A percentile compares a stretch with the other conserved stretches of the same genome.
These are phyloP conservation scores for Myxozyma monticola DNA, from an alignment of 805 yeast genomes.

Conservation along the genomic window DNA sequence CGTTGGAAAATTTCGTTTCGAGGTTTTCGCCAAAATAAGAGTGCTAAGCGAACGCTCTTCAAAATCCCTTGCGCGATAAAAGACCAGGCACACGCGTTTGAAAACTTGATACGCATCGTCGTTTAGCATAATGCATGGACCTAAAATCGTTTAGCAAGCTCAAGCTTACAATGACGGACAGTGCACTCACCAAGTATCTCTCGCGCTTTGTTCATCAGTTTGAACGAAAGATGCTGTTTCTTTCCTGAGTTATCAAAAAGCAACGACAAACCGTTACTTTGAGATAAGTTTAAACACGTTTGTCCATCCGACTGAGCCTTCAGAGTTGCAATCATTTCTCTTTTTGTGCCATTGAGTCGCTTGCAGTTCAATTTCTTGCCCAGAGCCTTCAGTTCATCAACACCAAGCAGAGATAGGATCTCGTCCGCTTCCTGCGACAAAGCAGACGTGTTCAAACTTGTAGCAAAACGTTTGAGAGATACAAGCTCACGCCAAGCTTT, in stretches of 20 bases:
- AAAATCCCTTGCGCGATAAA: constrained; percentile 16
- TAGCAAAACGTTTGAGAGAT: not conserved
- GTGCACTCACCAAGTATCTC: constrained; percentile 11
- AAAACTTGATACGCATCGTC: constrained; percentile 9
- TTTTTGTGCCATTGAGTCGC: constrained; percentile 11
- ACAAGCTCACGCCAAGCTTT: constrained; percentile 12
- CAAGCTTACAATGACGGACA: not conserved
- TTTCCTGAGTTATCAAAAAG: constrained; percentile 14
- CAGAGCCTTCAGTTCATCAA: constrained; percentile 23
- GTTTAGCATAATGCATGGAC: constrained; percentile 21
- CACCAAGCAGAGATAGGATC: constrained; percentile 10
- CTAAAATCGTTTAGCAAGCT: not conserved
- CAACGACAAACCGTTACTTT: constrained; percentile 11
- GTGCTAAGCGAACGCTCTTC: constrained; percentile 20
- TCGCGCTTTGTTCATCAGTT: constrained; percentile 5
- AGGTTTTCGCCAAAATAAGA: constrained; percentile 19
- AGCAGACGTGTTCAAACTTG: not conserved
- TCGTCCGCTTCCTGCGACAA: constrained; percentile 10
- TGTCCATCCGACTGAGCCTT: constrained; percentile 16
- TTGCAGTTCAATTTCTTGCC: constrained; percentile 10
- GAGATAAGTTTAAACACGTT: constrained; percentile 11
- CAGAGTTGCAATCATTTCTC: constrained; percentile 13
- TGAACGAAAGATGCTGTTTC: constrained; percentile 1
- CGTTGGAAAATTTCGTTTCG: constrained; percentile 22
- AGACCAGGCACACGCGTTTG: constrained; percentile 26